A percentile compares a stretch with the other conserved stretches of the same genome.
Evolutionary conservation across 2,329 filamentous ascomycete species (phyloP).

Genomic region (Colletotrichum graminicola): DNA sequence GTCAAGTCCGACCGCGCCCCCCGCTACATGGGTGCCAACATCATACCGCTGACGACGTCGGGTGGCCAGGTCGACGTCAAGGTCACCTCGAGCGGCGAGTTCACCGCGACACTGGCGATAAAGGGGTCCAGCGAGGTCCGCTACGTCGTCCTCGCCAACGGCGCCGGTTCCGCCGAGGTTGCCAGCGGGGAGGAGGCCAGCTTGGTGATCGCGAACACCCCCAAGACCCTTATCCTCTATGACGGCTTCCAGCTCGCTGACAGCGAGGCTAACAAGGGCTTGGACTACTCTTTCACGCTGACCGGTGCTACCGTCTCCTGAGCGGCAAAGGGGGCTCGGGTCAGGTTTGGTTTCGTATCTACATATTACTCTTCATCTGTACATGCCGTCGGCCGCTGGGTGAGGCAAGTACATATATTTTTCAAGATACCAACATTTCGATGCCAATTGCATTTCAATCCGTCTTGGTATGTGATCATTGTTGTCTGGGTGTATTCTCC

Average conservation of each 20-base stretch:
- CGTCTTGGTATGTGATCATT: too few relatives aligned
- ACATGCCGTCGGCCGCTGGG: conserved; percentile 18
- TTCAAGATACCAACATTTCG: conserved; percentile 12
- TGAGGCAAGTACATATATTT: conserved; percentile 11
- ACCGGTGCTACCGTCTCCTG: conserved; percentile 48
- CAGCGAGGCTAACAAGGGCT: conserved; percentile 52
- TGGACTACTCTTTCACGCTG: conserved; percentile 55
- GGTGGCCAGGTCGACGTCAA: conserved; percentile 50
- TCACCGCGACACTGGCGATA: conserved; percentile 58
- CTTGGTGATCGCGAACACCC: conserved; percentile 63
- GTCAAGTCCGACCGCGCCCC: conserved; percentile 58
- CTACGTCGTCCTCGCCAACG: conserved; percentile 53
- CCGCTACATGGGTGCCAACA: conserved; percentile 64
- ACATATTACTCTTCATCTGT: conserved; percentile 22
- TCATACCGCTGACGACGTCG: conserved; percentile 57
- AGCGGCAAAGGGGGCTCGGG: background rate
- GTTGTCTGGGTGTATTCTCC: too few relatives aligned
- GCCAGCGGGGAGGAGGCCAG: conserved; percentile 56
- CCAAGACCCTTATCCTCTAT: conserved; percentile 56
- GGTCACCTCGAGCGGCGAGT: conserved; percentile 52
- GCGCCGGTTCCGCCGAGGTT: conserved; percentile 51
- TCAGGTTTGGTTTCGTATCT: background rate
- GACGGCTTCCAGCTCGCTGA: conserved; percentile 56
- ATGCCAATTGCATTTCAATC: background rate
- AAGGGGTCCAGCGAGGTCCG: conserved; percentile 48